A percentile compares a stretch with the other conserved stretches of the same genome.
Conservation (phyloP, 306 rosid genomes). For the Cercis canadensis region DNA sequence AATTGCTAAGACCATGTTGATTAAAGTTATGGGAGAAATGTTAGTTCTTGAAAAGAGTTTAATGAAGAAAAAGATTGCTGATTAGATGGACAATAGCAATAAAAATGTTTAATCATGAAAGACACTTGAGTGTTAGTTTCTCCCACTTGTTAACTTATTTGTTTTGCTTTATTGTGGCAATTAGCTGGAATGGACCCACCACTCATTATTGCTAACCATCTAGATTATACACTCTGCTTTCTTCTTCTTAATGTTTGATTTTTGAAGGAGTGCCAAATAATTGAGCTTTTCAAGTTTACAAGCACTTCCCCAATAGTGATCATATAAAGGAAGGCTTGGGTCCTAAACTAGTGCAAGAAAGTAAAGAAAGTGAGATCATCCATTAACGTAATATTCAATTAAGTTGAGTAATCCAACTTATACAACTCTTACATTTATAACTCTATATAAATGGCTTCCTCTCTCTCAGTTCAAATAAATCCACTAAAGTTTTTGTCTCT, state of each 20-base stretch:
- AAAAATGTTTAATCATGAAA: constrained; percentile 16
- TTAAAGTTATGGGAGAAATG: no score
- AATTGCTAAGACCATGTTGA: neutral
- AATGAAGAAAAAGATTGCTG: neutral
- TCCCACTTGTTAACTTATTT: constrained; percentile 28
- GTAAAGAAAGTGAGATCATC: neutral
- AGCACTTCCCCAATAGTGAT: neutral
- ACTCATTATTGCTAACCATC: constrained; percentile 38
- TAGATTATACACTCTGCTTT: constrained; percentile 22
- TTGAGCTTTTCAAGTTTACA: neutral
- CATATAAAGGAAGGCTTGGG: no score
- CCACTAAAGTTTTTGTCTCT: no score
- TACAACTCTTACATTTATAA: no score
- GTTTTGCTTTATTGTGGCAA: constrained; percentile 34
- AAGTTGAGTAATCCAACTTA: no score
- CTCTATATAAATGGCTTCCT: no score
- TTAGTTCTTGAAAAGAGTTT: constrained; percentile 3
- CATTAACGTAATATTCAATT: no score
- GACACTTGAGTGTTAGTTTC: constrained; percentile 41
- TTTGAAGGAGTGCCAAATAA: neutral
- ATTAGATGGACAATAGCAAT: constrained; percentile 26
- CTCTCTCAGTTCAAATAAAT: no score
- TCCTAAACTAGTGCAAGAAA: no score
- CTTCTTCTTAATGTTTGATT: constrained; percentile 13
- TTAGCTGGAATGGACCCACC: constrained; percentile 62